phyloP scores from a whole-genome alignment of 345 rosid species.

The Eutrema japonicum region DNA sequence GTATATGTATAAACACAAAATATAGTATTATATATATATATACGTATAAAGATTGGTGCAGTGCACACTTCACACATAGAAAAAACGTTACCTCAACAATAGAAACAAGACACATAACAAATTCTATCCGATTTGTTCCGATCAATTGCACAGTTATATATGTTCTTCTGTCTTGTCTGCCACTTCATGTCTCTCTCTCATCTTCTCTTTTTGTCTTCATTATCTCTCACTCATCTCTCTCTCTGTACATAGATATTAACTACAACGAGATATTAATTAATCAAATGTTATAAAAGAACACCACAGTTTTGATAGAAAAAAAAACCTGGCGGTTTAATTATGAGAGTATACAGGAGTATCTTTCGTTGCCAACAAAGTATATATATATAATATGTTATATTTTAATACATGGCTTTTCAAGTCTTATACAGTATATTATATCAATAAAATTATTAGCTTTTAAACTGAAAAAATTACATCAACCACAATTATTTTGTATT shows the following conservation, averaged over 20 bases:
- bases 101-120: constrained; percentile 45
- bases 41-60: constrained; percentile 36
- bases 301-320: neutral
- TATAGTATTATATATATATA: neutral
- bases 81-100: constrained; percentile 38
- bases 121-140: constrained; percentile 47
- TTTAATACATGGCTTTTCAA: too few species aligned
- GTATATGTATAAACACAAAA: neutral
- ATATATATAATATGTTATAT: too few species aligned
- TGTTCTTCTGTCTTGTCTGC: constrained; percentile 43
- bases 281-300: constrained; percentile 7
- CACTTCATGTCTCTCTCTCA: constrained; percentile 37
- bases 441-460: too few species aligned
- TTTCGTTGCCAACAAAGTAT: too few species aligned
- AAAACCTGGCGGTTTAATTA: constrained; percentile 11
- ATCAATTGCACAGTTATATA: constrained; percentile 44
- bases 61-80: constrained; percentile 21
- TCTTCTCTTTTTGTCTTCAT: constrained; percentile 39
- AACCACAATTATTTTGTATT: too few species aligned
- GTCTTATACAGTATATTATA: too few species aligned
- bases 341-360: neutral
- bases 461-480: too few species aligned
- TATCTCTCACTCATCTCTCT: constrained; percentile 21
- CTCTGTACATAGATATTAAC: constrained; percentile 5
- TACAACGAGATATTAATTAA: neutral